Evolutionary conservation across 768 basidiomycete species (phyloP).

Genomic region (Rhodotorula diobovata): DNA sequence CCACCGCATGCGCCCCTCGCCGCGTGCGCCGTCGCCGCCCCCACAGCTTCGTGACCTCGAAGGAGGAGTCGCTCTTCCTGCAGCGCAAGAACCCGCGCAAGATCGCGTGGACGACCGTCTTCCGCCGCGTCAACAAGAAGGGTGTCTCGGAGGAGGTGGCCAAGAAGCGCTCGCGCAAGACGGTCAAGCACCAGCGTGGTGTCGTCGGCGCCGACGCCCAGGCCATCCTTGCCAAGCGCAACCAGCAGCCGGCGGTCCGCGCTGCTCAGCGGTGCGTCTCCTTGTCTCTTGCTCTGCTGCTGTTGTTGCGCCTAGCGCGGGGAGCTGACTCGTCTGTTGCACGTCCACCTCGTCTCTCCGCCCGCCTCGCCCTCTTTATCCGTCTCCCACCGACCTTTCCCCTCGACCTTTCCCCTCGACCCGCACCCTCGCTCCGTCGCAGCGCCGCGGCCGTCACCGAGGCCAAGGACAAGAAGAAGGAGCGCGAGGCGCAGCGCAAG

Average conservation of each 20-base stretch:
- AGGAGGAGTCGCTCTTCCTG: slow-evolving; percentile 92
- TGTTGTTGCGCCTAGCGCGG: neutral
- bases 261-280: slow-evolving; percentile 57
- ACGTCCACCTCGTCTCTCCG: neutral
- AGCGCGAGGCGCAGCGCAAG: slow-evolving; percentile 38
- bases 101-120: slow-evolving; percentile 89
- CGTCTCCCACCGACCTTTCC: neutral
- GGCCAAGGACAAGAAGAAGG: slow-evolving; percentile 44
- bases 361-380: too few species aligned
- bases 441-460: slow-evolving; percentile 39
- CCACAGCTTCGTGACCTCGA: slow-evolving; percentile 85
- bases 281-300: slow-evolving; percentile 1
- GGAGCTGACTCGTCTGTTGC: neutral
- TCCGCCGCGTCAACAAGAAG: slow-evolving; percentile 99
- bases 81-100: slow-evolving; percentile 99
- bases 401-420: neutral
- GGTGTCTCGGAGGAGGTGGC: slow-evolving; percentile 98
- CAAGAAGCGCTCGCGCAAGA: slow-evolving; percentile 95
- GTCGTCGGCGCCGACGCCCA: slow-evolving; percentile 94
- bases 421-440: neutral
- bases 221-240: slow-evolving; percentile 83
- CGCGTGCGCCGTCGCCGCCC: neutral
- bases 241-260: slow-evolving; percentile 77
- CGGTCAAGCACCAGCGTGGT: slow-evolving; percentile 94
- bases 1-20: neutral